Evolutionary conservation across 2,329 filamentous ascomycete genomes (phyloP).

Genomic region (Colletotrichum sp.): DNA sequence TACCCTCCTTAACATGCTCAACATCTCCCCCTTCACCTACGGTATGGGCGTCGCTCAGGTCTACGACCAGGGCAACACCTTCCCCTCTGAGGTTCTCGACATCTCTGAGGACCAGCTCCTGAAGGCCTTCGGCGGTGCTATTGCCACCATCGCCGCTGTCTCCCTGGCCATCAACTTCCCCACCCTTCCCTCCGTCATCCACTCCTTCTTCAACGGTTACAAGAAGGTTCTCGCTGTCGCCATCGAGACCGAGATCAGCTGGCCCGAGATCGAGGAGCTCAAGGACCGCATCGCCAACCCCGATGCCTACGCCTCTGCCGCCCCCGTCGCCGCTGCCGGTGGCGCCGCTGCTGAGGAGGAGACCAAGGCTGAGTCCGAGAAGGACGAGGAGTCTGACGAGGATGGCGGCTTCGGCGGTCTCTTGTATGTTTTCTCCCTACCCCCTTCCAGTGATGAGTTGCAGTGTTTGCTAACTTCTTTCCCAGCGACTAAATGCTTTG

Average conservation of each 20-base stretch:
- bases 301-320: constrained; percentile 88
- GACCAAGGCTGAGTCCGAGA: constrained; percentile 70
- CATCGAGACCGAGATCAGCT: constrained; percentile 87
- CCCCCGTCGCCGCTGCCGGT: constrained; percentile 67
- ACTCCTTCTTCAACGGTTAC: constrained; percentile 97
- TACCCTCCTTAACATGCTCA: constrained; percentile 98
- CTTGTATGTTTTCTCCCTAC: constrained; percentile 58
- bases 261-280: constrained; percentile 95
- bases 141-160: constrained; percentile 86
- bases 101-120: constrained; percentile 95
- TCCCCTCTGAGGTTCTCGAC: constrained; percentile 85
- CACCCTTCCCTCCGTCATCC: constrained; percentile 93
- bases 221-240: constrained; percentile 95
- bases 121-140: constrained; percentile 78
- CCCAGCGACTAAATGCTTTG: constrained; percentile 59
- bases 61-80: constrained; percentile 96
- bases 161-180: constrained; percentile 95
- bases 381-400: constrained; percentile 71
- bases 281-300: constrained; percentile 99
- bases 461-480: constrained; percentile 40
- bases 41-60: constrained; percentile 96
- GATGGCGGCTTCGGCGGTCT: constrained; percentile 81
- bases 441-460: background rate
- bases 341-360: constrained; percentile 60
- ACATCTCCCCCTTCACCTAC: constrained; percentile 99